Evolutionary conservation across 1,284 basidiomycete genomes (phyloP).

Genomic region (Puccinia polysora): DNA sequence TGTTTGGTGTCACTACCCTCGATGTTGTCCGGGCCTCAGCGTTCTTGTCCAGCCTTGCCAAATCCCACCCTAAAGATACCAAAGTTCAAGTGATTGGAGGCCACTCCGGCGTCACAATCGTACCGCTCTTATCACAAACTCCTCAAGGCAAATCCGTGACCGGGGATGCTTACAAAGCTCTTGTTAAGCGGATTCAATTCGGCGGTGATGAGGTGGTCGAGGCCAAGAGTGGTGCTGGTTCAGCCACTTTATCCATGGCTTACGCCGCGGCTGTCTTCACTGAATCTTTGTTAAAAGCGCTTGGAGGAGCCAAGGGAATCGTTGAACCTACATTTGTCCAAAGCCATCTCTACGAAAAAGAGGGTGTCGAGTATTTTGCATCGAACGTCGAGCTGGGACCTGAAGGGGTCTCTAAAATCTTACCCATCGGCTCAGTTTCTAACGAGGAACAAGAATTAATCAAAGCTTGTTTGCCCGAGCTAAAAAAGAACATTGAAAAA

Average conservation of each 20-base stretch:
- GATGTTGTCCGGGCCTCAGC: slow-evolving; percentile 96
- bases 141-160: slow-evolving; percentile 61
- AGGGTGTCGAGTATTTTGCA: slow-evolving; percentile 77
- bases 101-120: slow-evolving; percentile 60
- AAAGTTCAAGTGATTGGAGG: slow-evolving; percentile 43
- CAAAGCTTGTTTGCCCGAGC: slow-evolving; percentile 73
- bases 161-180: slow-evolving; percentile 58
- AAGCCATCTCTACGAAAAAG: slow-evolving; percentile 66
- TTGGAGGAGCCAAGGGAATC: slow-evolving; percentile 81
- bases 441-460: slow-evolving; percentile 78
- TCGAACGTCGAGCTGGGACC: slow-evolving; percentile 73
- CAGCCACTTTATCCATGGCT: slow-evolving; percentile 83
- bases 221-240: slow-evolving; percentile 82
- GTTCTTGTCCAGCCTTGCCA: slow-evolving; percentile 78
- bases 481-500: slow-evolving; percentile 96
- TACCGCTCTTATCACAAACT: slow-evolving; percentile 90
- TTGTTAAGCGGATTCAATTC: slow-evolving; percentile 88
- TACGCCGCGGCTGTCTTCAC: slow-evolving; percentile 81
- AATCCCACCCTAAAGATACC: slow-evolving; percentile 61
- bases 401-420: slow-evolving; percentile 84
- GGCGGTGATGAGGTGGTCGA: slow-evolving; percentile 91
- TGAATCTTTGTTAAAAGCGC: slow-evolving; percentile 70
- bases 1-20: slow-evolving; percentile 97
- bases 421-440: slow-evolving; percentile 70
- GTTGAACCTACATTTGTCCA: slow-evolving; percentile 79